These are phyloP conservation scores for Barbatosphaeria neglecta DNA, from an alignment of 495 filamentous ascomycete genomes.

Conservation along the genomic window DNA sequence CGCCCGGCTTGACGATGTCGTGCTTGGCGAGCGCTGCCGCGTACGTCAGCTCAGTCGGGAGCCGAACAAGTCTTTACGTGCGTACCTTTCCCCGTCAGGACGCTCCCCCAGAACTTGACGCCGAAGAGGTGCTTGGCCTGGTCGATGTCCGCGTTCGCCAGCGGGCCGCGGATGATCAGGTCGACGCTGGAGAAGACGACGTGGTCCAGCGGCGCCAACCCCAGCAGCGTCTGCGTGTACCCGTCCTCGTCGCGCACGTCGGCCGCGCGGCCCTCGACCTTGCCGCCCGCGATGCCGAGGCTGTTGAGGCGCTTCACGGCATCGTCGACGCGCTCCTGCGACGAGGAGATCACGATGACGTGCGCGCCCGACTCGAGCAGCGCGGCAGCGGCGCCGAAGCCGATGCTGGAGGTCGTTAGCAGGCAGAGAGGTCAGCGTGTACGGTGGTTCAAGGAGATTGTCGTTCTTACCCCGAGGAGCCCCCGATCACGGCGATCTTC, in stretches of 20 bases:
- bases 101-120: constrained; percentile 34
- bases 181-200: constrained; percentile 32
- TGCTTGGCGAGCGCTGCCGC: constrained; percentile 20
- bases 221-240: constrained; percentile 18
- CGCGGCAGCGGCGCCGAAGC: constrained; percentile 35
- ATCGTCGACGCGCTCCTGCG: constrained; percentile 15
- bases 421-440: not conserved
- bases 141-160: constrained; percentile 23
- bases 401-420: constrained; percentile 23
- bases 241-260: constrained; percentile 26
- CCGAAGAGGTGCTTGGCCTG: constrained; percentile 28
- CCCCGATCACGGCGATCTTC: constrained; percentile 24
- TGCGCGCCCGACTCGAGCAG: constrained; percentile 32
- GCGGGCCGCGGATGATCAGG: constrained; percentile 28
- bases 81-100: constrained; percentile 25
- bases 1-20: constrained; percentile 26
- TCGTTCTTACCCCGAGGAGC: constrained; percentile 17
- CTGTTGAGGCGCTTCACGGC: constrained; percentile 15
- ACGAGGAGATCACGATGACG: constrained; percentile 39
- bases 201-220: constrained; percentile 27
- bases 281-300: constrained; percentile 8
- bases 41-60: not conserved
- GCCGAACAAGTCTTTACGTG: too few species aligned
- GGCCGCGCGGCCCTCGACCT: constrained; percentile 15
- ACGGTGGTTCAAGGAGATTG: not conserved